phyloP scores from a whole-genome alignment of 192 early-diverging fungal genomes.

The Linnemannia hyalina region DNA sequence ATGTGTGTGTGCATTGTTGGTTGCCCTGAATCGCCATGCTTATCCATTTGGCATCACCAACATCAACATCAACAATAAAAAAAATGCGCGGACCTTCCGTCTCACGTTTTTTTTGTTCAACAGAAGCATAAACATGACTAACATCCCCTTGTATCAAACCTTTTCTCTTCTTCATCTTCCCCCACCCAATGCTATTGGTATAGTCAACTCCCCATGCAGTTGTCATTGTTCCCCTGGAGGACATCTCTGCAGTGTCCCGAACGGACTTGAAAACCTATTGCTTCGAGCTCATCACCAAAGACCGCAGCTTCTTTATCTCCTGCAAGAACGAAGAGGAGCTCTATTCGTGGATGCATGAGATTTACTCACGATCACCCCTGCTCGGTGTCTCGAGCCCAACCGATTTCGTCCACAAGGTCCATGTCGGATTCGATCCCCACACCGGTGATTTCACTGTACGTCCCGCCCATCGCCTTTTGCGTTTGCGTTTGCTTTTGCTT shows the following conservation, averaged over 20 bases:
- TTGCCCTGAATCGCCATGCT: not conserved
- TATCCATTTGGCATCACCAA: too few species aligned
- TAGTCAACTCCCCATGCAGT: slow-evolving; percentile 90
- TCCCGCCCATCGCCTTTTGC: not conserved
- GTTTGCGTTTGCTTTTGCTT: not conserved
- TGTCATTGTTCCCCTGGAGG: slow-evolving; percentile 91
- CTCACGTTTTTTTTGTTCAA: not conserved
- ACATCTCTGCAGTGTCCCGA: slow-evolving; percentile 88
- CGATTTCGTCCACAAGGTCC: slow-evolving; percentile 90
- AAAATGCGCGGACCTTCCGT: not conserved
- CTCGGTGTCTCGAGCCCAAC: slow-evolving; percentile 85
- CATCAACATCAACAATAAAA: not conserved
- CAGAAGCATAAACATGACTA: not conserved
- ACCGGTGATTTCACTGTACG: slow-evolving; percentile 71
- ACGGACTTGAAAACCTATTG: slow-evolving; percentile 94
- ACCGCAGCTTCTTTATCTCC: slow-evolving; percentile 92
- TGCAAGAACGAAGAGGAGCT: slow-evolving; percentile 97
- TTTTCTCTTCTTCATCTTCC: not conserved
- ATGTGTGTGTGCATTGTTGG: not conserved
- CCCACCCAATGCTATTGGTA: not conserved
- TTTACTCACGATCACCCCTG: slow-evolving; percentile 92
- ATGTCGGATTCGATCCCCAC: slow-evolving; percentile 75
- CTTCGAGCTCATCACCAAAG: slow-evolving; percentile 94
- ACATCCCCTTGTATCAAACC: not conserved
- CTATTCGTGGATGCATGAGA: slow-evolving; percentile 98